These are phyloP conservation scores for Simmondsia chinensis DNA, from an alignment of 148 eudicot genomes.

Conservation along the genomic window DNA sequence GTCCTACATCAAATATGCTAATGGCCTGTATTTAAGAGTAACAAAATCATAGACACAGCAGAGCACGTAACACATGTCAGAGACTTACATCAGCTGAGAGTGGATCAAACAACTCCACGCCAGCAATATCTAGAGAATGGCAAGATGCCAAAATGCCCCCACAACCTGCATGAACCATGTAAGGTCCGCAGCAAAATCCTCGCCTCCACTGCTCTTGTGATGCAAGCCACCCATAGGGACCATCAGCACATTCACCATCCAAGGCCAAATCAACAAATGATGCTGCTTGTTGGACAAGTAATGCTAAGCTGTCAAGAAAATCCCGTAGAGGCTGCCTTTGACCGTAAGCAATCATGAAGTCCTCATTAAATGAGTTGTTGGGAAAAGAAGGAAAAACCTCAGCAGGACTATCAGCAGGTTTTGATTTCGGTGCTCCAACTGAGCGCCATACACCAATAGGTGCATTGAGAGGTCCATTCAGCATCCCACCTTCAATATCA, in stretches of 20 bases:
- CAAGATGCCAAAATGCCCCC: constrained; percentile 91
- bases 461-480: constrained; percentile 61
- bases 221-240: constrained; percentile 94
- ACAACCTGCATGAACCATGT: constrained; percentile 94
- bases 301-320: constrained; percentile 72
- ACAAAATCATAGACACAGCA: constrained; percentile 6
- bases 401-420: constrained; percentile 30
- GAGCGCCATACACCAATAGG: constrained; percentile 98
- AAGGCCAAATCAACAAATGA: constrained; percentile 94
- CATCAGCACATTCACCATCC: constrained; percentile 88
- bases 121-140: constrained; percentile 91
- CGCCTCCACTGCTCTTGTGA: constrained; percentile 88
- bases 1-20: too few species aligned
- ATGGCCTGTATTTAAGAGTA: too few species aligned
- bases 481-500: constrained; percentile 60
- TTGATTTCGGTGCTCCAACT: constrained; percentile 74
- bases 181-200: constrained; percentile 91
- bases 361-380: constrained; percentile 56
- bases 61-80: background rate
- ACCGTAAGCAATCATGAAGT: constrained; percentile 49
- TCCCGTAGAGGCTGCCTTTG: constrained; percentile 77
- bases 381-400: constrained; percentile 42
- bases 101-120: constrained; percentile 83
- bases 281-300: constrained; percentile 93
- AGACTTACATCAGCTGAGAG: constrained; percentile 76